Percentiles rank a stretch among this genome's conserved stretches.
These are phyloP conservation scores for Cryptosporidium baileyi DNA, from an alignment of 169 alveolate genomes.

Conservation along the genomic window DNA sequence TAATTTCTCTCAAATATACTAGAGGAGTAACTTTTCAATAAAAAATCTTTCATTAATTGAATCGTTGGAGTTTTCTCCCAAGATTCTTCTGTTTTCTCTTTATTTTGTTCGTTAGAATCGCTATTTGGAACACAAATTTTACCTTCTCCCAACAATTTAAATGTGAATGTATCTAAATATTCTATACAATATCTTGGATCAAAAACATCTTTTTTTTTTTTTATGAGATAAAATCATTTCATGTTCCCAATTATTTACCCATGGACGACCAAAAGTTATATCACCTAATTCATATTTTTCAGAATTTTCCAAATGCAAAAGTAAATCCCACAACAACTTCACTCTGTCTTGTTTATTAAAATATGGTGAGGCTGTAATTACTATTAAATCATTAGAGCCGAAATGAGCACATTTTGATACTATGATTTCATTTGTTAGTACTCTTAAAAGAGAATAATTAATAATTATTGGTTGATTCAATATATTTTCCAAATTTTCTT, in stretches of 20 bases:
- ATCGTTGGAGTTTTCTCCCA: background rate
- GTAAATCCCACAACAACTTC: conserved; percentile 28
- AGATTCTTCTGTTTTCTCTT: background rate
- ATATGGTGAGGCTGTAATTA: conserved; percentile 2
- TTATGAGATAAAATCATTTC: background rate
- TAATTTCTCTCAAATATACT: conserved; percentile 10
- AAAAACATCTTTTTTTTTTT: background rate
- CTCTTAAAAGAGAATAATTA: background rate
- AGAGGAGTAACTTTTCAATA: background rate
- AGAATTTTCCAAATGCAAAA: background rate
- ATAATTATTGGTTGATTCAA: conserved; percentile 11
- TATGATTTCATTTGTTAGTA: conserved; percentile 16
- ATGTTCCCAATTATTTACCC: conserved; percentile 23
- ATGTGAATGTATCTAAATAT: background rate
- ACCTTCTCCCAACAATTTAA: background rate
- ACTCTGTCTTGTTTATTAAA: conserved; percentile 6
- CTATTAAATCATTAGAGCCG: background rate
- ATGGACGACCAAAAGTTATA: background rate
- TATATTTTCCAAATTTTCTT: background rate
- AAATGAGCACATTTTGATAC: background rate
- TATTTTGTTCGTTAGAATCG: background rate
- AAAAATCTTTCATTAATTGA: conserved; percentile 47
- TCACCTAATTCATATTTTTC: too few relatives aligned
- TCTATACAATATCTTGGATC: conserved; percentile 4
- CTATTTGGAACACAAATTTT: background rate